Base-by-base conservation (phyloP, 2,329 filamentous ascomycete species). In the Tolypocladium ovalisporum region DNA sequence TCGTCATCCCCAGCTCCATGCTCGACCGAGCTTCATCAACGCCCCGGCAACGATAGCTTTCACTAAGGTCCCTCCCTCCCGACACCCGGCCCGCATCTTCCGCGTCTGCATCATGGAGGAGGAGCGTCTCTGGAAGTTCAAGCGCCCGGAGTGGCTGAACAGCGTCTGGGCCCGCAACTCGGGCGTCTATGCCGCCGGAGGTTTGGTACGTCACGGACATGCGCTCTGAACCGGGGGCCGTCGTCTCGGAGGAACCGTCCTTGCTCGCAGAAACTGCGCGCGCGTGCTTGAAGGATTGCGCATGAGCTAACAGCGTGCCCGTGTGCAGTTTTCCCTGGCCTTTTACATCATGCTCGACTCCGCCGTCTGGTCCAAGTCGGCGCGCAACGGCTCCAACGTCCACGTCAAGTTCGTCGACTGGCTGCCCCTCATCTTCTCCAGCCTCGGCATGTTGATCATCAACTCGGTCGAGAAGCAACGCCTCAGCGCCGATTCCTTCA, bases 381-480 rank as follows among this genome's bases (percentile, higher is more conserved):
- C 75, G 59, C 75, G 73, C 62, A 87, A 87, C 74, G 79, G 76
- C 59, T 84, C 82, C 57, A 73, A 79, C 69, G 64, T 76, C 40
- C 84, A 87, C 73, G 76, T 88, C 65, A 83, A 76, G 63, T 88
- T 86, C 66, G 77, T 86, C 71, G 84, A 87, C 79, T 87, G 84
- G 84, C 79, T 87, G 62, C 84, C 84, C 55, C 78, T 87, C 63
- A 79, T 87, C 70, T 87, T 86, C 75, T 83, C 79, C 62, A 78
- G 79, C 61, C 75, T 87, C 61, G 84, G 85, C 61, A 87, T 87
- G 83, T 77, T 87, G 58, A 86, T 87, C 70, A 87, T 87, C 76
- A 87, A 87, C 76, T 82, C 78, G 63, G 83, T 86, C 62, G 83
- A 87, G 73, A 86, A 87, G 73, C 75, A 82, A 59, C 80, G 84